Evolutionary conservation across 495 filamentous ascomycete species (phyloP), one percentile per base, ranked within the genome.

Genomic region (Terfezia boudieri): DNA sequence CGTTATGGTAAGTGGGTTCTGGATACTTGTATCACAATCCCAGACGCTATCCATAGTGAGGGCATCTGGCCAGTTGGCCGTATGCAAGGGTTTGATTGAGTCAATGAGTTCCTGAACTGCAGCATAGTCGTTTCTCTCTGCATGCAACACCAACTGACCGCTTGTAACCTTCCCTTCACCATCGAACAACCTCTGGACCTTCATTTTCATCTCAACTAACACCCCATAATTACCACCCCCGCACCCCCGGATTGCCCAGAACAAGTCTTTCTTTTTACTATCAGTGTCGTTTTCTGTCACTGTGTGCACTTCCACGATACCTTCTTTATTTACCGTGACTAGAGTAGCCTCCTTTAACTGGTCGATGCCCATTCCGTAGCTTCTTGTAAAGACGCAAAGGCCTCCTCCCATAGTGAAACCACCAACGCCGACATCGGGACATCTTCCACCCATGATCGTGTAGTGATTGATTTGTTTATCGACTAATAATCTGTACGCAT

Each of bases 201-300:
- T 46, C 14, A 46, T 14, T 20, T 46, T 46, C 41, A 46, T 46
- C 16, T 56, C 61, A 0, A 54, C 62, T 3, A 67, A 54, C 17
- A 67, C 48, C 10, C 58, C 63, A 36, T 49, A 68, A 0, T 64
- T 59, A 41, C 62, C 63, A 8, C 64, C 64, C 26, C 67, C 67
- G 17, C 68, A 69, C n/a, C 70, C 70, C 8, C 67, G 62, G 8
- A 72, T 37, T 4, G 73, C 73, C 60, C 68, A 73, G 67, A 73
- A 77, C 7, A 75, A 65, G 38, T 75, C 74, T 0, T 65, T 53
- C 36, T 75, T 32, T 20, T 32, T 32, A 1, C 0, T 32, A 7
- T 32, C 26, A 32, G 26, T 60, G 22, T 63, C 60, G 36, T 63
- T 59, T 36, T 67, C 58, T 22, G 64, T 69, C 8, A 70, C 70